Conservation (phyloP, 805 yeast species). For the Yarrowia sp. region DNA sequence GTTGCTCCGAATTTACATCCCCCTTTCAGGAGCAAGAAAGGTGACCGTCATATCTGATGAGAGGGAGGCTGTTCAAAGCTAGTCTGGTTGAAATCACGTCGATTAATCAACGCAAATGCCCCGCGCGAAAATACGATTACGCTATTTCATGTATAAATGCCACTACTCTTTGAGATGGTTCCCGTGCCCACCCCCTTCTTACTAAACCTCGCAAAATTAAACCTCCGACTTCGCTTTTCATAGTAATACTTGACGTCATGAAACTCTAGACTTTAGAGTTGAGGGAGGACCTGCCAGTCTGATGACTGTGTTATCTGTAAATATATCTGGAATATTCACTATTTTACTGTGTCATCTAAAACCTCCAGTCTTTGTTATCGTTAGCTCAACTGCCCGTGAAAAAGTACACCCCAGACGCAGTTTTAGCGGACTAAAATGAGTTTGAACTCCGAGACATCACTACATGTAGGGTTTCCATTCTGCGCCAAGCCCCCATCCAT, state of each 20-base stretch:
- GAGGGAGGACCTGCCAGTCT: neutral
- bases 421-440: neutral
- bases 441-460: slow-evolving; percentile 3
- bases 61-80: neutral
- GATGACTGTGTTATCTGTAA: neutral
- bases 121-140: neutral
- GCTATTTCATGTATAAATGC: neutral
- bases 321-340: too few species aligned
- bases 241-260: neutral
- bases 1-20: neutral
- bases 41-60: neutral
- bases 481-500: slow-evolving; percentile 4
- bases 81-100: neutral
- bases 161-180: neutral
- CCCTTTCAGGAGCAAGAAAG: neutral
- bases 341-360: neutral
- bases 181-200: neutral
- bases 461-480: slow-evolving; percentile 4
- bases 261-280: neutral
- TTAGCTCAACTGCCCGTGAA: neutral
- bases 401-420: neutral
- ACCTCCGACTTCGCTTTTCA: neutral
- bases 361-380: neutral
- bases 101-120: neutral
- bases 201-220: slow-evolving; percentile 2